Conservation (phyloP, 1,139 yeast genomes). For the Sugiyamaella sp. region DNA sequence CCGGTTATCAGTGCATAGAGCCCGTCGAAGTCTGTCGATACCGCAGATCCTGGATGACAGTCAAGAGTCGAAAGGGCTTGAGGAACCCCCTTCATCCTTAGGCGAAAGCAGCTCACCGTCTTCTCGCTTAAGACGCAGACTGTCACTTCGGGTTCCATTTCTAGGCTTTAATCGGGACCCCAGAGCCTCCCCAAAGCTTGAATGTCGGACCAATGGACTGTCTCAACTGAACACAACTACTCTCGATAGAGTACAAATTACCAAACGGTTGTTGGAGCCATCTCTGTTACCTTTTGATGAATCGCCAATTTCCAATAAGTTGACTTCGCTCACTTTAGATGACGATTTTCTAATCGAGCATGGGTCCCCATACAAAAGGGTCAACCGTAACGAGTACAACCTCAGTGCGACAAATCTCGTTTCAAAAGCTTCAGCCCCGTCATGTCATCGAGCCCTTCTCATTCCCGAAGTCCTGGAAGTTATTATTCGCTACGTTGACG, state of each 20-base stretch:
- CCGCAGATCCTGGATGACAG: constrained; percentile 4
- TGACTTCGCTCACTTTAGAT: constrained; percentile 3
- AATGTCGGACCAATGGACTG: neutral
- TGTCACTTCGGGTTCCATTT: constrained; percentile 19
- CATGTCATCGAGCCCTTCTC: constrained; percentile 56
- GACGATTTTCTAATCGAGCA: constrained; percentile 1
- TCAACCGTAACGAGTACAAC: neutral
- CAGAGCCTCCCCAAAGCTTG: neutral
- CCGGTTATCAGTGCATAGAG: constrained; percentile 2
- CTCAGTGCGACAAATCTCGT: neutral
- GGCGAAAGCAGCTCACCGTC: neutral
- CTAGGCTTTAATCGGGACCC: constrained; percentile 10
- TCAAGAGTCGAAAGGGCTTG: neutral
- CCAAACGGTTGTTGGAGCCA: constrained; percentile 8
- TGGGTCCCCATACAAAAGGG: constrained; percentile 9
- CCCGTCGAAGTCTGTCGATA: constrained; percentile 12
- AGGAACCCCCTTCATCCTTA: neutral
- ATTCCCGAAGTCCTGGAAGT: constrained; percentile 75
- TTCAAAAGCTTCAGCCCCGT: neutral
- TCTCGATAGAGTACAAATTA: neutral
- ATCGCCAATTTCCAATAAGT: constrained; percentile 1
- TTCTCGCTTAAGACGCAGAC: constrained; percentile 9
- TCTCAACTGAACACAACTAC: neutral
- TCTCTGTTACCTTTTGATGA: constrained; percentile 15
- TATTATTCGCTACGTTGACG: constrained; percentile 63